Evolutionary conservation across 768 basidiomycete species (phyloP), one percentile per base, ranked within the genome.

Genomic region (Gyrodon lividus): DNA sequence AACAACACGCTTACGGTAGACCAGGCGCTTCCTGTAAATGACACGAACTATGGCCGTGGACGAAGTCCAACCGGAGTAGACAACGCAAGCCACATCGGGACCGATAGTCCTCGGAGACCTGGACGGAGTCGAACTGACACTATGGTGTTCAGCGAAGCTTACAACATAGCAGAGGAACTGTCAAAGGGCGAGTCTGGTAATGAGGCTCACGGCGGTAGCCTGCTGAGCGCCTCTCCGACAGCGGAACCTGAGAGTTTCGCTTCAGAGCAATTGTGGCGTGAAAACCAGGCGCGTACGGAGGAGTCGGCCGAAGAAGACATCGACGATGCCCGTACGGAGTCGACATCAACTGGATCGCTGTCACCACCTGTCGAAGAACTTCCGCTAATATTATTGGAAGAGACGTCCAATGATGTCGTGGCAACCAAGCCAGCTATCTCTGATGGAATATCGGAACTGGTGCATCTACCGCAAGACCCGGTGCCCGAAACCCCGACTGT

Each of bases 111-210:
- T 34, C 70, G 79, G 8, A 76, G 67, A 35, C 59, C 74, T 19
- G 81, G 84, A 2, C 72, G 86, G 28, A 77, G 65, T 54, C 72
- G 86, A 54, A 88, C 87, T 8, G 86, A 87, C 56, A 89, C 87
- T 2, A 89, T 89, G 87, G 78, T 89, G 19, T 78, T 81, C 56
- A 81, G 78, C 59, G 77, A 79, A 52, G 72, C 62, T 0, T 70
- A 57, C 34, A 70, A 45, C 45, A 53, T 74, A 43, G 64, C 63
- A 9, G 77, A 77, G 43, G 77, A 78, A 48, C 50, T 75, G 10
- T 63, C 70, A 22, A 66, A 54, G 44, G 28, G 30, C 33, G 64
- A 56, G 8, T 55, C 58, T 24, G 47, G 24, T 20, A 23, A 5
- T 22, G 49, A 39, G 10, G 20, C 46, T 5, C 3, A 31, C 19